Conservation (phyloP, 1,139 yeast genomes). For the Pneumocystis canis region DNA sequence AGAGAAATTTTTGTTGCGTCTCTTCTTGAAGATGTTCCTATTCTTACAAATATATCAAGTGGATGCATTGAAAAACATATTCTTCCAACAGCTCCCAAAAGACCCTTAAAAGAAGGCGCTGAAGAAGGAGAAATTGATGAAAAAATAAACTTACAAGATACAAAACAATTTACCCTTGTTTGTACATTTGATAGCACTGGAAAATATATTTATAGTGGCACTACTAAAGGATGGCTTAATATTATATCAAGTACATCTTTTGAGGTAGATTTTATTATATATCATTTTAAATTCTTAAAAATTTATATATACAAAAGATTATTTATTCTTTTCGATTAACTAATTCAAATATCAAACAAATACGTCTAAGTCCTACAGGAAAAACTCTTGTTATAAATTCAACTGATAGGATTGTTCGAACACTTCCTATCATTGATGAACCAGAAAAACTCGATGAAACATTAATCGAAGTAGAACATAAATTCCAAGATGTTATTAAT, state of each 20-base stretch:
- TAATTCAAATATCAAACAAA: slow-evolving; percentile 55
- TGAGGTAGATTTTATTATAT: slow-evolving; percentile 7
- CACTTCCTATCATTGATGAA: slow-evolving; percentile 25
- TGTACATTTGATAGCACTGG: slow-evolving; percentile 34
- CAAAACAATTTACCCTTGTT: slow-evolving; percentile 25
- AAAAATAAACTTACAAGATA: slow-evolving; percentile 15
- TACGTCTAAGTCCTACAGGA: slow-evolving; percentile 53
- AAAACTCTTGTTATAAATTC: slow-evolving; percentile 61
- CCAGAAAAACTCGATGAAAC: slow-evolving; percentile 33
- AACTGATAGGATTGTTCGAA: slow-evolving; percentile 64
- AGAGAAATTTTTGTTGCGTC: slow-evolving; percentile 43
- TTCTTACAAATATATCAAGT: slow-evolving; percentile 19
- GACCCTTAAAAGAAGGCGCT: slow-evolving; percentile 16
- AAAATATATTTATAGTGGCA: slow-evolving; percentile 50
- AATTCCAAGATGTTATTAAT: slow-evolving; percentile 83
- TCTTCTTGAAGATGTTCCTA: slow-evolving; percentile 26
- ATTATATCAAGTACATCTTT: slow-evolving; percentile 24
- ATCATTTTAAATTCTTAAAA: not conserved
- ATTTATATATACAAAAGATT: slow-evolving; percentile 19
- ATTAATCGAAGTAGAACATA: slow-evolving; percentile 52
- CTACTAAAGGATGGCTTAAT: slow-evolving; percentile 65
- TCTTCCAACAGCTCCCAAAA: slow-evolving; percentile 21
- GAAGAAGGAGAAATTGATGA: slow-evolving; percentile 19
- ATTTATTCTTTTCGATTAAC: slow-evolving; percentile 44
- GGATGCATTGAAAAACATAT: slow-evolving; percentile 17